Percentiles rank a stretch among this genome's conserved stretches.
phyloP scores from a whole-genome alignment of 192 early-diverging fungal genomes.

The Rhizophagus sp. region DNA sequence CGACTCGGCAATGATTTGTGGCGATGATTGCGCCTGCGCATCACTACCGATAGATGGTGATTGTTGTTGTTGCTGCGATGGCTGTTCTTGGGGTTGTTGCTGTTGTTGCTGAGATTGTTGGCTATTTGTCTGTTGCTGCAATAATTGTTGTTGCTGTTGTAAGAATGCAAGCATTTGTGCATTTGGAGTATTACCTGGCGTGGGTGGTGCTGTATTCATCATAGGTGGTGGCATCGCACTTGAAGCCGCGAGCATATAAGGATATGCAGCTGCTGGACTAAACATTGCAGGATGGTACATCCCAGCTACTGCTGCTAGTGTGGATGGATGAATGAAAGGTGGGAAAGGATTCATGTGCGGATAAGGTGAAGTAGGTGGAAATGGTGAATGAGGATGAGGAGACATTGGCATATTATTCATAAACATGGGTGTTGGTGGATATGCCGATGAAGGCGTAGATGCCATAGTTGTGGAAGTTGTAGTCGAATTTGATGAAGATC shows the following conservation, averaged over 20 bases:
- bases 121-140: not conserved
- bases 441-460: not conserved
- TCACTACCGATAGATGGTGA: slow-evolving; percentile 29
- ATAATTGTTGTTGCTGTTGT: slow-evolving; percentile 17
- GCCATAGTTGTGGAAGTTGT: not conserved
- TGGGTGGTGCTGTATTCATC: slow-evolving; percentile 14
- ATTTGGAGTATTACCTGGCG: slow-evolving; percentile 14
- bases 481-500: not conserved
- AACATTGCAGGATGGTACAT: slow-evolving; percentile 34
- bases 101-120: not conserved
- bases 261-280: slow-evolving; percentile 24
- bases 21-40: slow-evolving; percentile 29
- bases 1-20: slow-evolving; percentile 5
- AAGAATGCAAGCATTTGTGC: slow-evolving; percentile 24
- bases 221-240: slow-evolving; percentile 26
- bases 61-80: not conserved
- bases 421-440: slow-evolving; percentile 29
- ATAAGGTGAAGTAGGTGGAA: slow-evolving; percentile 28
- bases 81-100: not conserved
- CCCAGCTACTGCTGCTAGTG: slow-evolving; percentile 30
- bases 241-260: slow-evolving; percentile 26
- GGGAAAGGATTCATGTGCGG: slow-evolving; percentile 32
- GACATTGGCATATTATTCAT: slow-evolving; percentile 33
- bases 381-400: slow-evolving; percentile 28
- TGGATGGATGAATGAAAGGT: slow-evolving; percentile 27